phyloP scores from a whole-genome alignment of 805 yeast species.

The Starmerella stellata region DNA sequence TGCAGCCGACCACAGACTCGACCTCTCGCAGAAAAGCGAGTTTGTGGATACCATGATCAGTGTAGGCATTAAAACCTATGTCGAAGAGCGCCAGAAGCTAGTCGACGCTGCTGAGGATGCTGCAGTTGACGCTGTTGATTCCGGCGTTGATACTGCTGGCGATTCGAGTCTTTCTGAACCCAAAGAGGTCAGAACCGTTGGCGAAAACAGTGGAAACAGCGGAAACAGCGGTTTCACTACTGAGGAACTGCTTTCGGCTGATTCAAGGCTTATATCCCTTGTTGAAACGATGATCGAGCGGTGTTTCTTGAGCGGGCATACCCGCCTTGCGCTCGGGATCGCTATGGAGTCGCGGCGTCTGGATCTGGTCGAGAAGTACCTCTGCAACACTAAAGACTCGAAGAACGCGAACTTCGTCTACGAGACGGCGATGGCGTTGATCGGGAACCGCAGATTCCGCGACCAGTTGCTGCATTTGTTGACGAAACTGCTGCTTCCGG shows the following conservation, averaged over 20 bases:
- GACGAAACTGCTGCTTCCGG: constrained; percentile 32
- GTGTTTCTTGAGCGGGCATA: constrained; percentile 55
- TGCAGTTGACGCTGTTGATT: constrained; percentile 1
- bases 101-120: constrained; percentile 28
- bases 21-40: constrained; percentile 59
- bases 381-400: constrained; percentile 23
- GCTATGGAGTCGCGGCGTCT: constrained; percentile 74
- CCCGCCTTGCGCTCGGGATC: constrained; percentile 71
- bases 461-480: constrained; percentile 43
- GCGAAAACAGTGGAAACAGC: too few species aligned
- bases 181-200: too few species aligned
- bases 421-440: constrained; percentile 44
- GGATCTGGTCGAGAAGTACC: constrained; percentile 52
- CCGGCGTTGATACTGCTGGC: constrained; percentile 17
- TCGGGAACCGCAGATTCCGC: constrained; percentile 49
- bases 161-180: too few species aligned
- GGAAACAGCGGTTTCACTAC: too few species aligned
- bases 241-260: too few species aligned
- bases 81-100: constrained; percentile 37
- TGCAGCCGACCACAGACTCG: constrained; percentile 63
- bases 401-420: constrained; percentile 43
- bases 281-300: constrained; percentile 76
- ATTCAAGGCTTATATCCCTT: constrained; percentile 44
- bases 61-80: constrained; percentile 75
- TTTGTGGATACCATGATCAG: constrained; percentile 86